Evolutionary conservation across 305 asterid genomes (phyloP).

Genomic region (Rubia balearica): DNA sequence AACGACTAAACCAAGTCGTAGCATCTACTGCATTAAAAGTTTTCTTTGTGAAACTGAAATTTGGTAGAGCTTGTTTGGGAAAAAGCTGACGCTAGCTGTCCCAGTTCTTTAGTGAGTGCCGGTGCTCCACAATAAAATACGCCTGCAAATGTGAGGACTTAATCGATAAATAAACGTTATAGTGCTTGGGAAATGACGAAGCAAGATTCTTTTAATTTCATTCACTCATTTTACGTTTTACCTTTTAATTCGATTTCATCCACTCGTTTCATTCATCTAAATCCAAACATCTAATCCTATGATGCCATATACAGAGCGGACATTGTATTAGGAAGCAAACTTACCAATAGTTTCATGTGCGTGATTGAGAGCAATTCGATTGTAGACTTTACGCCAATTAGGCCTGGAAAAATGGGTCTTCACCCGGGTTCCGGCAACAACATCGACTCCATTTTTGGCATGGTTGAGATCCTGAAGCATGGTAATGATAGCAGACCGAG

Average conservation of each 20-base stretch:
- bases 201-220: too few species aligned
- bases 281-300: too few species aligned
- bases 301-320: too few species aligned
- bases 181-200: too few species aligned
- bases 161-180: too few species aligned
- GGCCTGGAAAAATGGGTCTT: neutral
- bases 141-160: neutral
- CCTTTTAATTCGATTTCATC: too few species aligned
- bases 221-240: too few species aligned
- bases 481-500: neutral
- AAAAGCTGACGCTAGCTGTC: neutral
- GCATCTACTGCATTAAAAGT: neutral
- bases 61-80: neutral
- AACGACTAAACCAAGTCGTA: neutral
- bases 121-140: neutral
- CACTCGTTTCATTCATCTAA: too few species aligned
- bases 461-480: constrained; percentile 3
- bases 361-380: neutral
- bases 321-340: neutral
- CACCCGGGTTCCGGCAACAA: neutral
- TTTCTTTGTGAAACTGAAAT: neutral
- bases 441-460: neutral
- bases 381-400: neutral
- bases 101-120: neutral
- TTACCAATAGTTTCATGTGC: neutral